Evolutionary conservation across 1,284 basidiomycete genomes (phyloP), one percentile per base, ranked within the genome.

Genomic region (Mrakiaceae sp.): DNA sequence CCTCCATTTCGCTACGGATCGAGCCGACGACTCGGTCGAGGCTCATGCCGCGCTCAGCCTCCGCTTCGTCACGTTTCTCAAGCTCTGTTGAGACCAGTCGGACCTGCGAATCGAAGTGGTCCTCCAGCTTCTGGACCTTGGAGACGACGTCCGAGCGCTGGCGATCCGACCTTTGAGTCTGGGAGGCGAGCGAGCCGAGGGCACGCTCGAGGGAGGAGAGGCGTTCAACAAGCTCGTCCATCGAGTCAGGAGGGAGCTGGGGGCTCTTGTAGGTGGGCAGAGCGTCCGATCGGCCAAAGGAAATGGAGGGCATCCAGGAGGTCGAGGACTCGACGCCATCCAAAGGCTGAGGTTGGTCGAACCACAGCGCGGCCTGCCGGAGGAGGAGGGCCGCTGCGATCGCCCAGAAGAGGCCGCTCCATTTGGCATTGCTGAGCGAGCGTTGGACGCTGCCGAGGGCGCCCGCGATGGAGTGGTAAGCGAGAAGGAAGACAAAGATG

Each of bases 141-240:
- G 63, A 16, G 5, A 46, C 49, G 44, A 58, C n/a, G 2, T 43
- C 16, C 5, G 49, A 40, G 42, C 55, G 39, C 11, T 56, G 27
- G 11, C n/a, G n/a, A 6, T 39, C 47, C 5, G 54, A 58, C 4
- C 42, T 46, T 2, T 43, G 43, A 8, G 52, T 57, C 9, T 53
- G 43, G 12, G 67, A 64, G 0, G 76, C 73, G 2, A 78, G 66
- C 5, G 70, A 60, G 2, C 71, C 70, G 40, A 77, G 69, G 0
- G 74, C 73, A 0, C 68, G 62, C 58, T 79, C 78, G 54, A 79
- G 70, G 3, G 70, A 66, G 1, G 72, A 69, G 3, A 94, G 77
- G 9, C 90, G 83, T 0, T 79, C 78, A 3, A 85, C 79, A 27
- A 93, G 78, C 67, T 88, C 88, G 5, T 83, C 81, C 58, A 91